Base-by-base conservation (phyloP, 1,284 basidiomycete genomes). In the Papiliotrema terrestris region DNA sequence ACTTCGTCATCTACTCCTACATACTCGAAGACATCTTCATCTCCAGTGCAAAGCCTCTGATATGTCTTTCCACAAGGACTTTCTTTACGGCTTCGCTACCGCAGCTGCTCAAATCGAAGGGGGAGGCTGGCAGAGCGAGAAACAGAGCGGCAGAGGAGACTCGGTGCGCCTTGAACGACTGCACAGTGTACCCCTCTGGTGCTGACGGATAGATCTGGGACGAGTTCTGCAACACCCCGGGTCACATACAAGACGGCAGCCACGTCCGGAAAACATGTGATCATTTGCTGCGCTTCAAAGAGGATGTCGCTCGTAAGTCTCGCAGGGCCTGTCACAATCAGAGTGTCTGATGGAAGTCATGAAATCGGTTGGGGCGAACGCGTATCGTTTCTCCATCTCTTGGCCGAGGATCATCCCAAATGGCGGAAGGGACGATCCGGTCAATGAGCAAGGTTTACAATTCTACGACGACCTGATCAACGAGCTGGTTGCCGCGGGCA, bases 391-490 rank as follows among this genome's bases (percentile, higher is more conserved):
- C 74, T 88, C 85, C 13, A 76, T 90, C 44, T 80, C 87, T 4
- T 89, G 87, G 88, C 82, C 84, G 8, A 79, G 87, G 36, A 80
- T 89, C 60, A 86, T 89, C 52, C 85, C 85, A 4, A 75, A 83
- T 36, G 73, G 71, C 17, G 85, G 87, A 29, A 80, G 84, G 26
- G 79, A 84, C 55, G 86, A 89, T 68, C 83, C 84, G n/a, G 73
- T 87, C 45, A 90, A 87, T 66, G 78, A 80, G 57, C 77, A 80
- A 54, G 88, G 87, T 2, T 82, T 89, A 57, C 77, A 82, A 60
- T 86, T 82, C 51, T 74, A 72, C 56, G 60, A 66, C 46, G 44
- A 81, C 51, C 69, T 89, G 54, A 84, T 89, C 58, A 83, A 89
- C 65, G 84, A 78, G 50, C 74, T 88, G n/a, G 71, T 87, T 4